Evolutionary conservation across 208 protist genomes (phyloP).

Genomic region (Wallacemonas rigidus): DNA sequence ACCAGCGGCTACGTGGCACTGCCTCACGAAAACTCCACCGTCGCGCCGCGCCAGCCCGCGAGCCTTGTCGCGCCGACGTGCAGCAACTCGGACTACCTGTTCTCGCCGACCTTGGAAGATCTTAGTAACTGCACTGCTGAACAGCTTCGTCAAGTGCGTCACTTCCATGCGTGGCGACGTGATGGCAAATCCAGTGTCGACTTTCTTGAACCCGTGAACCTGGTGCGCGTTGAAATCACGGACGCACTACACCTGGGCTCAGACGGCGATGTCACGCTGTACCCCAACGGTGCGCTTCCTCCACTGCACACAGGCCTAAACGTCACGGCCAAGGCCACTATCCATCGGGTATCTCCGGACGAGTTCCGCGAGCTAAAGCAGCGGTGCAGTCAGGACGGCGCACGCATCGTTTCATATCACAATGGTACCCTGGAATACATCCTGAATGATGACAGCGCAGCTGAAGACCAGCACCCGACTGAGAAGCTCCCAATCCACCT

Average conservation of each 20-base stretch:
- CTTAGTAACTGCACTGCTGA: slow-evolving; percentile 45
- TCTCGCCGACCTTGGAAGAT: slow-evolving; percentile 55
- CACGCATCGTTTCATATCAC: background rate
- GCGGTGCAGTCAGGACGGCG: slow-evolving; percentile 11
- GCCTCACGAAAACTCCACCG: background rate
- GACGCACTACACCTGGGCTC: slow-evolving; percentile 51
- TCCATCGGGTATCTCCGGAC: slow-evolving; percentile 45
- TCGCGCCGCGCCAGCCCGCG: background rate
- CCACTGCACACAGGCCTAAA: slow-evolving; percentile 48
- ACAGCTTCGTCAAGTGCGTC: slow-evolving; percentile 50
- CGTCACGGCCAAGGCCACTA: slow-evolving; percentile 63
- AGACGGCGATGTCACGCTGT: slow-evolving; percentile 69
- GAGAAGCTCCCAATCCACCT: slow-evolving; percentile 6
- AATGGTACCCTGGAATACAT: slow-evolving; percentile 7
- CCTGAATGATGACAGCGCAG: slow-evolving; percentile 15
- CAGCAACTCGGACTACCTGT: slow-evolving; percentile 53
- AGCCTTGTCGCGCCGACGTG: slow-evolving; percentile 50
- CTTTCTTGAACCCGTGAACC: slow-evolving; percentile 85
- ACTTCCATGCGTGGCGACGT: slow-evolving; percentile 57
- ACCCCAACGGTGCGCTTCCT: slow-evolving; percentile 39
- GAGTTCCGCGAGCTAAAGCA: background rate
- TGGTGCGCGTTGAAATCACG: slow-evolving; percentile 69
- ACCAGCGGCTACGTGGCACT: slow-evolving; percentile 6
- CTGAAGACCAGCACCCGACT: background rate
- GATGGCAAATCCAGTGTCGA: slow-evolving; percentile 65